A percentile compares a stretch with the other conserved stretches of the same genome.
These are phyloP conservation scores for Aspergillus jensenii DNA, from an alignment of 2,329 filamentous ascomycete species.

Conservation along the genomic window DNA sequence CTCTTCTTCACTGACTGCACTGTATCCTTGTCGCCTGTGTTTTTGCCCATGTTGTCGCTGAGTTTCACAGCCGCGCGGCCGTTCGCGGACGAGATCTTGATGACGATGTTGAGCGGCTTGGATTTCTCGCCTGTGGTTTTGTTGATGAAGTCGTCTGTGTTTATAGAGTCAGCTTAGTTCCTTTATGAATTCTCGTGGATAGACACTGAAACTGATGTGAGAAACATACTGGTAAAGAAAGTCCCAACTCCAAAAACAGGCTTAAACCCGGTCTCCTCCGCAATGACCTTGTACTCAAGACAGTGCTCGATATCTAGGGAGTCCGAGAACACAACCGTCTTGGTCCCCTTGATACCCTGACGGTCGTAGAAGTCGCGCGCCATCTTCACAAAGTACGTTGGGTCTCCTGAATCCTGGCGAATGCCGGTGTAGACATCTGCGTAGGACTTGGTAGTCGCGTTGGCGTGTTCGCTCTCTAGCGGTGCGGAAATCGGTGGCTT, in stretches of 20 bases:
- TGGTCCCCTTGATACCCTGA: slow-evolving; percentile 73
- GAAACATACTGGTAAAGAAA: slow-evolving; percentile 74
- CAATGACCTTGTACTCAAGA: slow-evolving; percentile 81
- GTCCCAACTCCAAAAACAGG: slow-evolving; percentile 94
- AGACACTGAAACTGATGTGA: background rate
- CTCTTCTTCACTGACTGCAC: slow-evolving; percentile 81
- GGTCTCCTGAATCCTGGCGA: slow-evolving; percentile 88
- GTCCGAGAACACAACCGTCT: slow-evolving; percentile 93
- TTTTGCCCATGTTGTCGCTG: slow-evolving; percentile 88
- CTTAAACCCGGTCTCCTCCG: slow-evolving; percentile 76
- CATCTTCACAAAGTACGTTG: slow-evolving; percentile 72
- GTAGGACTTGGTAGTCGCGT: slow-evolving; percentile 61
- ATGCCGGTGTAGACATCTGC: slow-evolving; percentile 81
- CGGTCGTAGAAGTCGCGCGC: slow-evolving; percentile 79
- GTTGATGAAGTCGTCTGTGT: slow-evolving; percentile 76
- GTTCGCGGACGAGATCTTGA: slow-evolving; percentile 85
- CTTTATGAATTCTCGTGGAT: background rate
- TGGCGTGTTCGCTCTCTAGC: slow-evolving; percentile 30
- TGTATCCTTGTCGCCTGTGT: slow-evolving; percentile 79
- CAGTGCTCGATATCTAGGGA: slow-evolving; percentile 89
- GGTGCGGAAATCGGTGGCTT: slow-evolving; percentile 48
- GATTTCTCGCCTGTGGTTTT: slow-evolving; percentile 76
- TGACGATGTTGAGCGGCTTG: slow-evolving; percentile 91
- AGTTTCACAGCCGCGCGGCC: slow-evolving; percentile 88
- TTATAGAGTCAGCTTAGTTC: background rate